Evolutionary conservation across 2,329 filamentous ascomycete genomes (phyloP).

Genomic region (Fusarium nematophilum): DNA sequence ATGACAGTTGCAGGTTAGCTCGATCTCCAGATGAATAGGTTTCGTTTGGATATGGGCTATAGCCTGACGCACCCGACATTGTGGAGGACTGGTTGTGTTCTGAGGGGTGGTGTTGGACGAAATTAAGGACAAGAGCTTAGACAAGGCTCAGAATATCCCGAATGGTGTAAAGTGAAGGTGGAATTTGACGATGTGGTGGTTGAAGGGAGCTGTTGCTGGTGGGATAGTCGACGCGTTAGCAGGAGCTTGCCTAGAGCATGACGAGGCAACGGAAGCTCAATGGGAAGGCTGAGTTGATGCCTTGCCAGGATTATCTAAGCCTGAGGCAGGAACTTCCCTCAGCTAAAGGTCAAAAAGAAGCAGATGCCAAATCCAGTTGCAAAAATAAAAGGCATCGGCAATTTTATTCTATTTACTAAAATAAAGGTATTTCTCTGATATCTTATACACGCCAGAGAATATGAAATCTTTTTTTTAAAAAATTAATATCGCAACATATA

Average conservation of each 20-base stretch:
- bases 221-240: conserved; percentile 56
- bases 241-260: conserved; percentile 60
- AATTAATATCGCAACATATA: neutral
- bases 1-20: conserved; percentile 44
- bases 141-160: conserved; percentile 16
- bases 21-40: conserved; percentile 14
- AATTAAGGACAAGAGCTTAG: conserved; percentile 25
- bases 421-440: too few relatives aligned
- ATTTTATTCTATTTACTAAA: too few relatives aligned
- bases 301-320: conserved; percentile 41
- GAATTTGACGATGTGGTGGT: conserved; percentile 32
- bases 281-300: conserved; percentile 50
- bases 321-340: conserved; percentile 47
- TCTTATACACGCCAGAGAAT: too few relatives aligned
- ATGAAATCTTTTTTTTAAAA: too few relatives aligned
- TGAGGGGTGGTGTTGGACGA: conserved; percentile 4
- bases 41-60: conserved; percentile 24
- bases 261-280: conserved; percentile 47
- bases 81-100: conserved; percentile 48
- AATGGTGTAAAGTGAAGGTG: conserved; percentile 12
- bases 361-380: conserved; percentile 8
- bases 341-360: conserved; percentile 3
- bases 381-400: neutral
- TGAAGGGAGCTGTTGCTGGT: conserved; percentile 40
- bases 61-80: conserved; percentile 63